Conservation (phyloP, 106 monocot species). For the Dendrobium chrysotoxum region DNA sequence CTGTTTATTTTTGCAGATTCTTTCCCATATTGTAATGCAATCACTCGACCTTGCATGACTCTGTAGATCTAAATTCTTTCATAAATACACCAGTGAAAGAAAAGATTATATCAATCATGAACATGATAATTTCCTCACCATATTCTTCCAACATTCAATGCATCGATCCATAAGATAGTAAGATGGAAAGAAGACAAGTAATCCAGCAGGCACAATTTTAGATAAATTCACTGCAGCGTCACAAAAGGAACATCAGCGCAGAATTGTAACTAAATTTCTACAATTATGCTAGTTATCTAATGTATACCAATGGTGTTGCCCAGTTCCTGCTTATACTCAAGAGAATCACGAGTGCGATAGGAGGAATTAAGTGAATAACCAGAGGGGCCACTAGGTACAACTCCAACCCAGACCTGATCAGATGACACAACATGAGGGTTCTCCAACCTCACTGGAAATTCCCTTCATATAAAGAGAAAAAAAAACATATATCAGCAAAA, state of each 20-base stretch:
- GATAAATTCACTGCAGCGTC: constrained; percentile 79
- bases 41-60: constrained; percentile 59
- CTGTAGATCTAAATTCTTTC: constrained; percentile 25
- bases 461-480: constrained; percentile 25
- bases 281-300: background rate
- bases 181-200: constrained; percentile 95
- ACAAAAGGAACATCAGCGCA: background rate
- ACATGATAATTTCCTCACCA: constrained; percentile 35
- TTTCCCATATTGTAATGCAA: constrained; percentile 84
- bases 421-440: constrained; percentile 90
- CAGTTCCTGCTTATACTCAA: constrained; percentile 93
- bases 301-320: constrained; percentile 83
- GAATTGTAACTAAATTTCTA: background rate
- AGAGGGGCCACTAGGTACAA: constrained; percentile 84
- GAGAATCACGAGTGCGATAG: constrained; percentile 64
- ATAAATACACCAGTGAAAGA: background rate
- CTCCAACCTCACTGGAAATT: constrained; percentile 89
- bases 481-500: background rate
- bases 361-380: constrained; percentile 83
- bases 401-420: constrained; percentile 92
- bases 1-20: constrained; percentile 92
- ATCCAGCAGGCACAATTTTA: constrained; percentile 88
- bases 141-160: constrained; percentile 89
- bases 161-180: constrained; percentile 96
- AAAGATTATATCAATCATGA: background rate